Evolutionary conservation across 1,284 basidiomycete species (phyloP).

Genomic region (Cryptococcus amylolentus): DNA sequence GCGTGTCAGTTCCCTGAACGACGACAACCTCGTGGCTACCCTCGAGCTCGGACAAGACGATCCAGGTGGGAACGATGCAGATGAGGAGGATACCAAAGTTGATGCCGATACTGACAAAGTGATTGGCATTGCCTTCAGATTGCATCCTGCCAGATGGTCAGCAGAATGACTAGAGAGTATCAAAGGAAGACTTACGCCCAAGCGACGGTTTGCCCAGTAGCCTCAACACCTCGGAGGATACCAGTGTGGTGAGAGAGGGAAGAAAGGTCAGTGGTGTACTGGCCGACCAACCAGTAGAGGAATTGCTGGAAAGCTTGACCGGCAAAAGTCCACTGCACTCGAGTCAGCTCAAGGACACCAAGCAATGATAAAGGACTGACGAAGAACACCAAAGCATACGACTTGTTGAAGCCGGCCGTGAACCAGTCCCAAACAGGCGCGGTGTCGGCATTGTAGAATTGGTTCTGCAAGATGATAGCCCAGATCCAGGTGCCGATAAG

Average conservation of each 20-base stretch:
- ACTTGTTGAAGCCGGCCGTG: slow-evolving; percentile 19
- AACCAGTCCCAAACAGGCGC: slow-evolving; percentile 26
- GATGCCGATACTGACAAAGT: slow-evolving; percentile 27
- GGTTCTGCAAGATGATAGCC: slow-evolving; percentile 27
- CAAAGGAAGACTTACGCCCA: slow-evolving; percentile 25
- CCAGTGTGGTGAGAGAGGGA: slow-evolving; percentile 22
- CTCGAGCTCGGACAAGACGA: slow-evolving; percentile 21
- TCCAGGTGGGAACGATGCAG: slow-evolving; percentile 22
- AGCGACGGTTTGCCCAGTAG: slow-evolving; percentile 28
- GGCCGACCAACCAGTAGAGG: slow-evolving; percentile 29
- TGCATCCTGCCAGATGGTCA: slow-evolving; percentile 16
- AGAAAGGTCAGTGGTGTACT: slow-evolving; percentile 25
- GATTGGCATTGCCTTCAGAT: slow-evolving; percentile 26
- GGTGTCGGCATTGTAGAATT: slow-evolving; percentile 18
- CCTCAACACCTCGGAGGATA: slow-evolving; percentile 29
- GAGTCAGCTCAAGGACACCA: too few species aligned
- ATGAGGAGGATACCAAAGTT: slow-evolving; percentile 29
- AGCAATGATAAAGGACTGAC: too few species aligned
- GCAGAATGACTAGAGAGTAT: not conserved
- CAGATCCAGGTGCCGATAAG: slow-evolving; percentile 34
- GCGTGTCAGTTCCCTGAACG: slow-evolving; percentile 22
- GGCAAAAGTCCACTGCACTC: slow-evolving; percentile 16
- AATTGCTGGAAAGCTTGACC: slow-evolving; percentile 32
- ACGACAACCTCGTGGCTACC: slow-evolving; percentile 19
- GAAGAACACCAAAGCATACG: slow-evolving; percentile 29